Conservation (phyloP, 169 alveolate species). For the Plasmodium ovale region DNA sequence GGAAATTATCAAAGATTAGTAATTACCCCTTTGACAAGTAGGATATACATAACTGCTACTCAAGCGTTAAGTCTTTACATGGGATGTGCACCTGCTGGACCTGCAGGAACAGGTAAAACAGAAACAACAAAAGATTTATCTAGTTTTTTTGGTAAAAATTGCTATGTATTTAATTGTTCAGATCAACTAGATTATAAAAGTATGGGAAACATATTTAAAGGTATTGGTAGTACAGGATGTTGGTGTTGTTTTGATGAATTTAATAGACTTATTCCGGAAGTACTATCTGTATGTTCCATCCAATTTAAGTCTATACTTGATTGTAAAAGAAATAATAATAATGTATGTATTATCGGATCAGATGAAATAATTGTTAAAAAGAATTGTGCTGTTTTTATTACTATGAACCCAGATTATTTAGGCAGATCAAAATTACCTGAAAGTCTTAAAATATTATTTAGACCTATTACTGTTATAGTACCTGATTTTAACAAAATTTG, state of each 20-base stretch:
- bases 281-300: constrained; percentile 96
- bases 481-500: constrained; percentile 97
- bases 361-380: constrained; percentile 94
- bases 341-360: constrained; percentile 93
- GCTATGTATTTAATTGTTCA: constrained; percentile 96
- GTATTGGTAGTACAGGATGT: constrained; percentile 97
- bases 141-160: constrained; percentile 96
- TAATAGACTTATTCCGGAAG: constrained; percentile 97
- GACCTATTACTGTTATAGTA: constrained; percentile 96
- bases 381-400: constrained; percentile 96
- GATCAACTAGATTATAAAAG: constrained; percentile 97
- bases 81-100: constrained; percentile 99
- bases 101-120: constrained; percentile 98
- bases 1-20: constrained; percentile 97
- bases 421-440: constrained; percentile 97
- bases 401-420: constrained; percentile 97
- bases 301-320: constrained; percentile 97
- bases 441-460: constrained; percentile 95
- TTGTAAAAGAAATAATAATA: constrained; percentile 89
- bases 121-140: constrained; percentile 97
- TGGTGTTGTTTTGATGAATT: constrained; percentile 99
- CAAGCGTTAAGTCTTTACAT: constrained; percentile 96
- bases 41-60: constrained; percentile 98
- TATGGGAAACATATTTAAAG: constrained; percentile 97
- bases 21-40: constrained; percentile 96